Percentiles rank a stretch among this genome's conserved stretches.
These are phyloP conservation scores for Solanum appendiculatum DNA, from an alignment of 257 asterid species.

Conservation along the genomic window DNA sequence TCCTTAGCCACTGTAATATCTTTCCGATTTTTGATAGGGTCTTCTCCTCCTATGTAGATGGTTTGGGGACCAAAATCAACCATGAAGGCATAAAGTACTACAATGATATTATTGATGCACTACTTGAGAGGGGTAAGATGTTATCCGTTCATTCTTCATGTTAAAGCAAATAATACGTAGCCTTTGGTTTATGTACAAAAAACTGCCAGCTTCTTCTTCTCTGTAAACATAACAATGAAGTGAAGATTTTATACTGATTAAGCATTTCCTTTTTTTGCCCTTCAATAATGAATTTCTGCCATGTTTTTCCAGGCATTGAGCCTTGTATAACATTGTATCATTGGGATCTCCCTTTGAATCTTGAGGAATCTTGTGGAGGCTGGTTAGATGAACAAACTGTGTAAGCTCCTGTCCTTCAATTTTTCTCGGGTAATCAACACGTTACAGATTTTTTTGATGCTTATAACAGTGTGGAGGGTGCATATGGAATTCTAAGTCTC, in stretches of 20 bases:
- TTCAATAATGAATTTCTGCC: background rate
- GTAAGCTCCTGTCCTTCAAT: constrained; percentile 12
- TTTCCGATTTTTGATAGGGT: background rate
- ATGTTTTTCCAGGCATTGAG: constrained; percentile 31
- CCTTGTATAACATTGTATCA: constrained; percentile 41
- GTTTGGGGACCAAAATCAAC: constrained; percentile 36
- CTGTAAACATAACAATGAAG: background rate
- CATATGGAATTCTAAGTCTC: background rate
- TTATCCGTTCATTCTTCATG: background rate
- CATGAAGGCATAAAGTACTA: constrained; percentile 39
- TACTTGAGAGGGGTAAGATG: constrained; percentile 30
- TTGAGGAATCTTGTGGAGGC: constrained; percentile 34
- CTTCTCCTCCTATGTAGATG: constrained; percentile 27
- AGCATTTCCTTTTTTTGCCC: background rate
- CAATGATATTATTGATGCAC: constrained; percentile 35
- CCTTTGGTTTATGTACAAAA: background rate
- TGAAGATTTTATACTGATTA: background rate
- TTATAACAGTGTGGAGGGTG: background rate
- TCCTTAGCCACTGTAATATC: background rate
- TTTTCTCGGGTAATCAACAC: background rate
- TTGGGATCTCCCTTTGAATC: constrained; percentile 55
- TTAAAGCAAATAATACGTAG: background rate
- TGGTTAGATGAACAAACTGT: constrained; percentile 33
- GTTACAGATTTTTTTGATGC: background rate
- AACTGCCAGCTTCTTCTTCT: background rate